Evolutionary conservation across 2,329 filamentous ascomycete genomes (phyloP).

Genomic region (Nannizzia gypsea): DNA sequence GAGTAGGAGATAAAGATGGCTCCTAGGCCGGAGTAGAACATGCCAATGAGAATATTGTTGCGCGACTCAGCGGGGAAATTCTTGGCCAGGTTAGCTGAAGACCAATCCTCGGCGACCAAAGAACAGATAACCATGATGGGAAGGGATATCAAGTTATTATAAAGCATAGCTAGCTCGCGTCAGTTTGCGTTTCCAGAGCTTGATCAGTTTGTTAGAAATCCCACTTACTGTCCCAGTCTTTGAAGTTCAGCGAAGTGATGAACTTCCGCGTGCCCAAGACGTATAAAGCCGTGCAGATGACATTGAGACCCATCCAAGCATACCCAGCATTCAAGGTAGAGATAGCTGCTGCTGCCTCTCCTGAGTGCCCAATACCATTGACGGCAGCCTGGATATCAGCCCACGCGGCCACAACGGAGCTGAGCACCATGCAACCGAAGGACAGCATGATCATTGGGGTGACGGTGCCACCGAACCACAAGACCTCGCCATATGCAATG

Average conservation of each 20-base stretch:
- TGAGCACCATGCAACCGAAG: constrained; percentile 92
- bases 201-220: neutral
- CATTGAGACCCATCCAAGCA: constrained; percentile 95
- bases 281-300: constrained; percentile 83
- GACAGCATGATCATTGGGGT: constrained; percentile 78
- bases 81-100: constrained; percentile 61
- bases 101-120: constrained; percentile 84
- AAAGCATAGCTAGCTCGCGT: constrained; percentile 77
- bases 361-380: constrained; percentile 43
- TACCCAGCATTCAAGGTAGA: constrained; percentile 90
- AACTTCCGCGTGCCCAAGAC: constrained; percentile 91
- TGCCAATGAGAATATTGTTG: constrained; percentile 68
- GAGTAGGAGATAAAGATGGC: constrained; percentile 98
- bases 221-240: constrained; percentile 92
- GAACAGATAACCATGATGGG: constrained; percentile 77
- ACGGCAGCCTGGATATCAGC: constrained; percentile 85
- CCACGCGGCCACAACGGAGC: constrained; percentile 93
- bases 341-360: constrained; percentile 58
- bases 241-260: constrained; percentile 98
- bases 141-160: constrained; percentile 96
- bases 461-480: constrained; percentile 94
- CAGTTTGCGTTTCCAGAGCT: neutral
- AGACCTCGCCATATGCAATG: constrained; percentile 93
- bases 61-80: constrained; percentile 77
- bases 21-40: constrained; percentile 84